Evolutionary conservation across 2,329 filamentous ascomycete species (phyloP).

Genomic region (Verticillium albo-atrum): DNA sequence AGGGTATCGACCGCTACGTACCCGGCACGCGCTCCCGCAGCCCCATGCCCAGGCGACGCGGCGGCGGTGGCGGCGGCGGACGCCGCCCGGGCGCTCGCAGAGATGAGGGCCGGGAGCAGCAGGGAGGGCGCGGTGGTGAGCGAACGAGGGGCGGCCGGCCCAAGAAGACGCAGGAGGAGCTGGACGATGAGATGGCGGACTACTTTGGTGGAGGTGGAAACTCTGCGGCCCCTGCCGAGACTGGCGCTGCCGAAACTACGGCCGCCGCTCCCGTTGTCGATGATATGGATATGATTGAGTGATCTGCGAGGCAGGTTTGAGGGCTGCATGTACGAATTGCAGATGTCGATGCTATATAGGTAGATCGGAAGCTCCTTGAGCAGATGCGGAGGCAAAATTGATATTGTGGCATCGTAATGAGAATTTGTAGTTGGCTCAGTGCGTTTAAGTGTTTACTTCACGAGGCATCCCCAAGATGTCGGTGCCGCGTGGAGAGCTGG

Average conservation of each 20-base stretch:
- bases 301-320: conserved; percentile 8
- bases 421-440: too few relatives aligned
- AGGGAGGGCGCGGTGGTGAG: conserved; percentile 32
- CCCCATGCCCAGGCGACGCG: conserved; percentile 50
- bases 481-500: too few relatives aligned
- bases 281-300: conserved; percentile 71
- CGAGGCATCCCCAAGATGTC: too few relatives aligned
- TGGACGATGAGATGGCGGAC: conserved; percentile 96
- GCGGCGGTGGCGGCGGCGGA: conserved; percentile 36
- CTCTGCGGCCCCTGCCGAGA: conserved; percentile 27
- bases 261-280: conserved; percentile 32
- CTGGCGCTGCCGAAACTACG: conserved; percentile 9
- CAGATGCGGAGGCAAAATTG: not conserved
- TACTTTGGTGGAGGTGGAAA: conserved; percentile 63
- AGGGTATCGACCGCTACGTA: conserved; percentile 75
- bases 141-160: conserved; percentile 47
- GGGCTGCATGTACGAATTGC: not conserved
- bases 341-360: not conserved
- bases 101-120: conserved; percentile 30
- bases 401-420: too few relatives aligned
- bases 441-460: too few relatives aligned
- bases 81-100: conserved; percentile 46
- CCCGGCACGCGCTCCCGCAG: conserved; percentile 59
- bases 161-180: conserved; percentile 84
- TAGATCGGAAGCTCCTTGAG: not conserved